A percentile compares a stretch with the other conserved stretches of the same genome.
Conservation (phyloP, 2,329 filamentous ascomycete genomes). For the Pseudocercospora macadamiae region DNA sequence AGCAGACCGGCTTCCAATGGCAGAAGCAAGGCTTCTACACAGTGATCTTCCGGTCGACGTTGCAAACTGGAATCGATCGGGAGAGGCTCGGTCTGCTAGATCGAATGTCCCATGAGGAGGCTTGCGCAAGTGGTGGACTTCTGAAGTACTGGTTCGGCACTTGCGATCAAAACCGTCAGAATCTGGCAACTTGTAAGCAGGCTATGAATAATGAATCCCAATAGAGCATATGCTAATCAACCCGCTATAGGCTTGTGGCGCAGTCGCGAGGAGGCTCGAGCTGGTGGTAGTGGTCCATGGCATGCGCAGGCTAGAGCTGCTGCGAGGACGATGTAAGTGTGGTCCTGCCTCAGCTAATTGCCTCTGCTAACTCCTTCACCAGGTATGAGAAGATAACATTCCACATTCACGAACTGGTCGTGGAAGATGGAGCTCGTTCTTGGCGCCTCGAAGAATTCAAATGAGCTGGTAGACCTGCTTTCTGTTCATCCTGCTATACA, state of each 20-base stretch:
- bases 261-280: conserved; percentile 62
- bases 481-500: not conserved
- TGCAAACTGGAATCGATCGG: conserved; percentile 68
- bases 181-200: conserved; percentile 72
- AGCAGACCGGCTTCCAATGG: conserved; percentile 22
- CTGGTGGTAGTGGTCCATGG: conserved; percentile 61
- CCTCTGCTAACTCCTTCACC: not conserved
- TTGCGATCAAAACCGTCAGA: conserved; percentile 69
- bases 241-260: conserved; percentile 69
- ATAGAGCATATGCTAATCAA: too few relatives aligned
- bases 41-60: conserved; percentile 77
- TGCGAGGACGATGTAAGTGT: conserved; percentile 45
- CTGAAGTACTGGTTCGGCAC: conserved; percentile 92
- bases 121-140: conserved; percentile 76
- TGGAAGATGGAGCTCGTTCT: conserved; percentile 64
- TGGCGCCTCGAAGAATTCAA: conserved; percentile 51
- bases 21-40: conserved; percentile 66
- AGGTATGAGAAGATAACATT: conserved; percentile 48
- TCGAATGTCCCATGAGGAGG: conserved; percentile 77
- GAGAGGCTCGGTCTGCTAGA: conserved; percentile 73
- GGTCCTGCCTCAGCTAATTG: not conserved
- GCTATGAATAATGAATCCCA: too few relatives aligned
- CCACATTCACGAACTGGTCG: conserved; percentile 54
- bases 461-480: not conserved
- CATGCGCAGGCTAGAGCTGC: conserved; percentile 57